Base-by-base conservation (phyloP, 768 basidiomycete species). In the Phaeotremella skinneri region DNA sequence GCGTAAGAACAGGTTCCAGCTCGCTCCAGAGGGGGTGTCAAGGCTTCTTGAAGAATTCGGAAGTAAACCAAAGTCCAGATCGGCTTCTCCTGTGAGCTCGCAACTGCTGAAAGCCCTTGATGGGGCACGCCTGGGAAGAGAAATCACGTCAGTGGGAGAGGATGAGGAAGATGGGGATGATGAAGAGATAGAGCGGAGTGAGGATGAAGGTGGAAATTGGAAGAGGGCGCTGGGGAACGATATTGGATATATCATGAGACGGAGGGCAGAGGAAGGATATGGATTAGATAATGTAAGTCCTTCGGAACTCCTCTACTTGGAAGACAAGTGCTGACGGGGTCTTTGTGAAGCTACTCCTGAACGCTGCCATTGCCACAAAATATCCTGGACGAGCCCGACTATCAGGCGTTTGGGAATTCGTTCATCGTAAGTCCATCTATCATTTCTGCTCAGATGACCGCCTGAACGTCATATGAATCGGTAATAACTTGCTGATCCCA, bases 181-280 rank as follows among this genome's bases (percentile, higher is more conserved):
- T 55, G 14, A 58, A 51, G 32, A 67, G 64, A 2, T 58, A 49
- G 56, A 56, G 56, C 7, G 59, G 60, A 21, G 52, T 61, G 58
- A 27, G 6, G 62, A 26, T 45, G 30, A 7, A 30, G 27, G 20
- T 27, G 26, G 21, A 21, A 45, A 20, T 13, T 51, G 43, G 59
- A 41, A 7, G 48, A 56, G 53, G 34, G 42, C 63, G 4, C 25
- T 70, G 42, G 63, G 67, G 17, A 62, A 52, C 30, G 75, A 76
- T 60, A 56, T 76, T 2, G 70, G 68, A 0, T 57, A 55, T 2
- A 55, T 66, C 25, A 76, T 76, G 75, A 41, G 64, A 9, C 48
- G 59, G 21, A 61, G 72, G 52, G 75, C 71, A 14, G 66, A 68
- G 50, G 66, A 67, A 41, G 75, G 73, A 2, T 76, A 75, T 51